A percentile compares a stretch with the other conserved stretches of the same genome.
phyloP scores from a whole-genome alignment of 1,139 yeast species.

The Diutina sp. region DNA sequence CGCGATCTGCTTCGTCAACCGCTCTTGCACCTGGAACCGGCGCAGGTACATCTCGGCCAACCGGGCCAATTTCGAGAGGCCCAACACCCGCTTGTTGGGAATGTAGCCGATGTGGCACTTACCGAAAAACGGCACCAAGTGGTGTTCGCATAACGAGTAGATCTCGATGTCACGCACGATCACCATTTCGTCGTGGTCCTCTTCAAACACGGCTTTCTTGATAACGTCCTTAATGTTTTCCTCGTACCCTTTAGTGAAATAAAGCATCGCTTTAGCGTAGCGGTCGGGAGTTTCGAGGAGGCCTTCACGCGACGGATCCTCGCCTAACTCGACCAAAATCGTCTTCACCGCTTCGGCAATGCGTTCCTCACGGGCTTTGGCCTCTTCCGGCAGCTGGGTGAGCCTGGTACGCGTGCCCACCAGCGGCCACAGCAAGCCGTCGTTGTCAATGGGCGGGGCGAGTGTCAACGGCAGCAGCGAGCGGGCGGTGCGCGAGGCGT shows the following conservation, averaged over 20 bases:
- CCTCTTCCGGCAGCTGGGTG: constrained; percentile 52
- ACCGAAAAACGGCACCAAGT: constrained; percentile 92
- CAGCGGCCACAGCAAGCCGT: constrained; percentile 92
- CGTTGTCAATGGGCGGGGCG: constrained; percentile 78
- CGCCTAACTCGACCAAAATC: constrained; percentile 79
- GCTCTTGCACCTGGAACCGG: constrained; percentile 91
- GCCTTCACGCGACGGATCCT: constrained; percentile 83
- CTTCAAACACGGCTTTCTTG: constrained; percentile 92
- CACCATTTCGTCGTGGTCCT: constrained; percentile 98
- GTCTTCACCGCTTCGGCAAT: constrained; percentile 81
- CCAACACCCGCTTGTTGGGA: constrained; percentile 90
- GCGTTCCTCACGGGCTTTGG: constrained; percentile 48
- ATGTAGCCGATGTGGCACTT: constrained; percentile 94
- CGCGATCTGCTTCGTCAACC: constrained; percentile 93
- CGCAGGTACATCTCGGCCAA: constrained; percentile 95
- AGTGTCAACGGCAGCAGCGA: constrained; percentile 55
- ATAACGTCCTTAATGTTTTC: constrained; percentile 85
- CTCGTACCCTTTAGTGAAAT: constrained; percentile 92
- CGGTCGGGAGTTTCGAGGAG: constrained; percentile 88
- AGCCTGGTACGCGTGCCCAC: constrained; percentile 71
- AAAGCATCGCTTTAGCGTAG: constrained; percentile 93
- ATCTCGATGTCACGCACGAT: constrained; percentile 91
- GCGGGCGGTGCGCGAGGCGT: neutral
- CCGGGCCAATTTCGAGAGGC: constrained; percentile 85
- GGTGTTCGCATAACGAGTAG: constrained; percentile 92